These are phyloP conservation scores for Solanum dulcamara DNA, from an alignment of 257 asterid species.

Conservation along the genomic window DNA sequence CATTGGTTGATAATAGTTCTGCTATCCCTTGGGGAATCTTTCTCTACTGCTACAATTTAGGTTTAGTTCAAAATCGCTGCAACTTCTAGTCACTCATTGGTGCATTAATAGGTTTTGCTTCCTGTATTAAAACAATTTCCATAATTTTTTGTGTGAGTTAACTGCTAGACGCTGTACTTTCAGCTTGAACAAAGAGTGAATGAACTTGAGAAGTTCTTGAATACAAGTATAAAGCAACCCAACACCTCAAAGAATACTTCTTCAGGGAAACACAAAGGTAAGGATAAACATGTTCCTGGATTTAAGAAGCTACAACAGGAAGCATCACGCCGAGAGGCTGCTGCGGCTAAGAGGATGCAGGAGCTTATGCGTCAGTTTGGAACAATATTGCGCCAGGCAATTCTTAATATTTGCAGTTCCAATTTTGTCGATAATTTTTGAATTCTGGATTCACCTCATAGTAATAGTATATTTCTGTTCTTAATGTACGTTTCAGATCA, in stretches of 20 bases:
- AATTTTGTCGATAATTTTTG: neutral
- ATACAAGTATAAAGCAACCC: constrained; percentile 25
- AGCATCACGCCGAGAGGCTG: constrained; percentile 87
- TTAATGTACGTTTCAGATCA: constrained; percentile 43
- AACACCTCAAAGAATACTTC: constrained; percentile 29
- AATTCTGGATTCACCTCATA: neutral
- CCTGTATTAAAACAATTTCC: neutral
- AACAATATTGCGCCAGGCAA: constrained; percentile 78
- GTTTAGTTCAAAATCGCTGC: neutral
- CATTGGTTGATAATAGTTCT: neutral
- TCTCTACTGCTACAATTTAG: neutral
- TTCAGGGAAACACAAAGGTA: constrained; percentile 39
- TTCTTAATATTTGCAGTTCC: neutral
- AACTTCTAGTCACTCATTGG: neutral
- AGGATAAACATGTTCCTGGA: constrained; percentile 65
- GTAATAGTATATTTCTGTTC: neutral
- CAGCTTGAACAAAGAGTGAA: constrained; percentile 78
- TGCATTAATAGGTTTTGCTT: neutral
- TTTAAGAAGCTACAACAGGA: constrained; percentile 79
- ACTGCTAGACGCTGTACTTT: constrained; percentile 3
- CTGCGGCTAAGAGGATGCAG: constrained; percentile 90
- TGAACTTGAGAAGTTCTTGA: constrained; percentile 49
- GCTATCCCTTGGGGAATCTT: neutral
- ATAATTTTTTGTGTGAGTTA: neutral
- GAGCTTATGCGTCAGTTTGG: constrained; percentile 98